Evolutionary conservation across 1,284 basidiomycete species (phyloP), one percentile per base, ranked within the genome.

Genomic region (Neotropicomus parvogracilis): DNA sequence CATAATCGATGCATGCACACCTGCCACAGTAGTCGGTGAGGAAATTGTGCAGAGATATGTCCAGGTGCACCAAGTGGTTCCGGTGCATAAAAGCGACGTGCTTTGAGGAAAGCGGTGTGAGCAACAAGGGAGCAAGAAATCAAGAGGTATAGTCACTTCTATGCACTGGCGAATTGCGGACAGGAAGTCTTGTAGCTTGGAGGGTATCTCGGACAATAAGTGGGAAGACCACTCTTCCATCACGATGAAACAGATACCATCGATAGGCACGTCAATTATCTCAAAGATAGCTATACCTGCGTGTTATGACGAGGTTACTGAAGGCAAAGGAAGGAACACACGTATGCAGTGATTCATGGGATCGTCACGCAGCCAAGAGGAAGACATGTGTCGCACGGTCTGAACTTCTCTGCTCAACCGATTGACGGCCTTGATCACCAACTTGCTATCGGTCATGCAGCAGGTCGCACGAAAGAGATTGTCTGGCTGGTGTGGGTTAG

Each of bases 161-260:
- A 86, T 79, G 54, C 78, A 82, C 59, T 85, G 82, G 16, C 76
- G 76, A 41, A 87, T 57, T n/a, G 75, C 75, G 5, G 67, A 69
- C 24, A 87, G 63, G 57, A 85, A 85, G 10, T 72, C 64, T 34
- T 67, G 66, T 40, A 81, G 60, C 54, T 72, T 78, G 58, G 75
- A 75, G 14, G 81, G 78, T 20, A 70, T 64, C 44, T 70, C 74
- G 6, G 74, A 65, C 26, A 83, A 70, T 20, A 85, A 65, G 48
- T 82, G 74, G 9, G 83, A 72, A 14, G 80, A 83, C 85, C 85
- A 88, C 63, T 85, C 80, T 61, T 87, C 85, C 84, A 87, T 87
- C 33, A 88, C 78, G 48, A 88, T 80, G 57, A 88, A 81, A 8
- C 71, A 80, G 29, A 84, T 59, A 42, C 70, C 62, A 45, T 84